phyloP scores from a whole-genome alignment of 2,329 filamentous ascomycete species.

The Fusarium anguioides region DNA sequence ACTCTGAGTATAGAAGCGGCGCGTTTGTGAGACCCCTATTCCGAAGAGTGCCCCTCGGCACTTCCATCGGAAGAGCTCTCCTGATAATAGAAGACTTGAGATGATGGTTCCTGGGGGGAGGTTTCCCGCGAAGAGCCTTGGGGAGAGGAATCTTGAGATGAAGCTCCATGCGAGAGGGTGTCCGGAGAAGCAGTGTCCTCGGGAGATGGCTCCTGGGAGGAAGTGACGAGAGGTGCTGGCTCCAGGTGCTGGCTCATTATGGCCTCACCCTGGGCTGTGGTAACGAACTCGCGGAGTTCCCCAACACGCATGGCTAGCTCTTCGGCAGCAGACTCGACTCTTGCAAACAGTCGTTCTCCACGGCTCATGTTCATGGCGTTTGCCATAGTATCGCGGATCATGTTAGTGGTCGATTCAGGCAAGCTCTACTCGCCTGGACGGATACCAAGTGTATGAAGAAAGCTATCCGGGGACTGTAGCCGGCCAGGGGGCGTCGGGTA shows the following conservation, averaged over 20 bases:
- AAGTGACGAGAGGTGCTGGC: slow-evolving; percentile 5
- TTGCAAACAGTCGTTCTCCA: slow-evolving; percentile 59
- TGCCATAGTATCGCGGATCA: slow-evolving; percentile 56
- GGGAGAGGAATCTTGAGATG: neutral
- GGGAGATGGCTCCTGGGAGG: neutral
- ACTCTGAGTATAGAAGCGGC: neutral
- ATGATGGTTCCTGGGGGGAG: neutral
- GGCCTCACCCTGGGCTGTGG: slow-evolving; percentile 42
- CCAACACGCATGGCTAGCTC: slow-evolving; percentile 65
- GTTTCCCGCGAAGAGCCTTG: neutral
- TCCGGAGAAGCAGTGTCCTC: neutral
- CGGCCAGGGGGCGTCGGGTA: slow-evolving; percentile 4
- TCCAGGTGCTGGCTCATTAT: neutral
- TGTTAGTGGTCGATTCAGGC: slow-evolving; percentile 31
- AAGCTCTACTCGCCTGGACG: slow-evolving; percentile 54
- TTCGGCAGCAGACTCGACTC: slow-evolving; percentile 65
- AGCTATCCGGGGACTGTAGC: slow-evolving; percentile 41
- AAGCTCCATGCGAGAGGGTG: neutral
- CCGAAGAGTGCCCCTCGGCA: neutral
- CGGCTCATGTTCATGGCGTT: slow-evolving; percentile 58
- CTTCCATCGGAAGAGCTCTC: neutral
- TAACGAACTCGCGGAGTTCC: slow-evolving; percentile 60
- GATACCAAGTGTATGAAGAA: slow-evolving; percentile 15
- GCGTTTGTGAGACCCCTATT: neutral
- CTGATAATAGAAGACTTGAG: no score